These are phyloP conservation scores for Podospora bellae-mahoneyi DNA, from an alignment of 495 filamentous ascomycete genomes.

Conservation along the genomic window DNA sequence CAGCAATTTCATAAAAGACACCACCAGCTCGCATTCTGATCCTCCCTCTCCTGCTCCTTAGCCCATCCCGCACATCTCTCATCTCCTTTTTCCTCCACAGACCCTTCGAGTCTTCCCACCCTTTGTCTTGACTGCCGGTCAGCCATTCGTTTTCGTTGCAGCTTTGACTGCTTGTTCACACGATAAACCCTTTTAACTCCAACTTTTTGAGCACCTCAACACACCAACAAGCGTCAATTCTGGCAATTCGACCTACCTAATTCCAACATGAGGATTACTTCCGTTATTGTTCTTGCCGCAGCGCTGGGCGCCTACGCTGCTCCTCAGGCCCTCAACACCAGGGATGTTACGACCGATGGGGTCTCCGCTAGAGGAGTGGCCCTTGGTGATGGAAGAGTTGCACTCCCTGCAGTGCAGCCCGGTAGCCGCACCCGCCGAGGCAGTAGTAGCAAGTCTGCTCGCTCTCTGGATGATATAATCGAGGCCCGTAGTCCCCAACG, in stretches of 20 bases:
- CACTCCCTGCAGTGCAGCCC: background rate
- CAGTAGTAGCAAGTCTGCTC: background rate
- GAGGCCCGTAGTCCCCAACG: background rate
- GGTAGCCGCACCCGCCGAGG: background rate
- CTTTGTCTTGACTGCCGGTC: background rate
- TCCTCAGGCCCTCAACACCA: background rate
- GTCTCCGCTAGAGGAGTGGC: background rate
- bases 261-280: background rate
- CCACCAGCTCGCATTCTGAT: background rate
- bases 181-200: background rate
- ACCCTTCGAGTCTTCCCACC: background rate
- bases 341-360: background rate
- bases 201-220: background rate
- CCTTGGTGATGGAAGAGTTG: background rate
- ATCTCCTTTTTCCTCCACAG: background rate
- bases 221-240: background rate
- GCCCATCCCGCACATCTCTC: background rate
- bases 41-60: background rate
- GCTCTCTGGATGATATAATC: background rate
- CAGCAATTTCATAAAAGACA: background rate
- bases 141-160: background rate
- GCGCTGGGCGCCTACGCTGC: background rate
- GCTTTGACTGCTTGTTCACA: background rate
- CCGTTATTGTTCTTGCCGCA: background rate
- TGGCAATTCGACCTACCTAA: background rate